Percentiles rank a stretch among this genome's conserved stretches.
phyloP scores from a whole-genome alignment of 208 protist species.

The Acanthamoeba divionensis region DNA sequence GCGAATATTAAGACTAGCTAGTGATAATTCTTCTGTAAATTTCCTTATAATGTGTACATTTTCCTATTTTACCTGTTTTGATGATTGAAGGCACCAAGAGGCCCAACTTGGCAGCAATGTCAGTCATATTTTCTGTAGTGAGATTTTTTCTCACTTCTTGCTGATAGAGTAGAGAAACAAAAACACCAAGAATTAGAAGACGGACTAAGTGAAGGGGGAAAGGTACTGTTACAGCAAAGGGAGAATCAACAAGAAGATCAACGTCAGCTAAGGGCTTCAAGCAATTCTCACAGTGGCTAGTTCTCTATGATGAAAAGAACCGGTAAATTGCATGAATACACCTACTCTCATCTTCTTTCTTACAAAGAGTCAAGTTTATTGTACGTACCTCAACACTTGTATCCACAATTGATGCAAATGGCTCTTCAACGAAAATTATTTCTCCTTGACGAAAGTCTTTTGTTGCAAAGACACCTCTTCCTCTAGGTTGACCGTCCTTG shows the following conservation, averaged over 20 bases:
- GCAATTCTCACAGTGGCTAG: constrained; percentile 1
- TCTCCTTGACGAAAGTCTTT: constrained; percentile 8
- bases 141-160: background rate
- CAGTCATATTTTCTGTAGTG: too few species aligned
- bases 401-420: background rate
- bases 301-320: background rate
- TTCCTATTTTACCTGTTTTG: too few species aligned
- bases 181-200: background rate
- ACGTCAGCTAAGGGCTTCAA: background rate
- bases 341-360: too few species aligned
- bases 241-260: background rate
- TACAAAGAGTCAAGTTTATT: too few species aligned
- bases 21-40: too few species aligned
- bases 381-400: background rate
- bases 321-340: too few species aligned
- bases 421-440: constrained; percentile 29
- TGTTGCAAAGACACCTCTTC: background rate
- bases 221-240: background rate
- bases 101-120: too few species aligned
- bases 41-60: too few species aligned
- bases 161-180: background rate
- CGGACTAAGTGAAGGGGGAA: background rate
- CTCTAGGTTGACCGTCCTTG: background rate
- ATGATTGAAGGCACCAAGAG: too few species aligned
- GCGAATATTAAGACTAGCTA: too few species aligned